Evolutionary conservation across 2,329 filamentous ascomycete species (phyloP), one percentile per base, ranked within the genome.

Genomic region (Colletotrichum kahawae): DNA sequence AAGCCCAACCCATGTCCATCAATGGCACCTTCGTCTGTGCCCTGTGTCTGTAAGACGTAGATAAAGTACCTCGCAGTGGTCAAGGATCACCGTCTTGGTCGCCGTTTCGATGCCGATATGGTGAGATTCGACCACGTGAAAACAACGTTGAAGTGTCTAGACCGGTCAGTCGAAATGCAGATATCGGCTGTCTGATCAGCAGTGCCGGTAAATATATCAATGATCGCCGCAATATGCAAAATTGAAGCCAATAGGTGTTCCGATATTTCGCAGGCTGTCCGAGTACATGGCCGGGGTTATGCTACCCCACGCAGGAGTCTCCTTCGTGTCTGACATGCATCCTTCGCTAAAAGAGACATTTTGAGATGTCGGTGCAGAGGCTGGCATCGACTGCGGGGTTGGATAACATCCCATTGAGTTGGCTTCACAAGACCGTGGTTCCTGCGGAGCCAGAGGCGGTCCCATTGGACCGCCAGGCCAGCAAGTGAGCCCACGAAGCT

Each of bases 401-500:
- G 48, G 63, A 64, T 75, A 21, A n/a, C 43, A 51, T 51, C n/a
- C 43, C 43, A 51, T 51, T 51, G 43, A 24, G 43, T n/a, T 51
- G n/a, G 43, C 4, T n/a, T 51, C 43, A 51, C 43, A 51, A 51
- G n/a, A 51, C 1, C 43, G 43, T 67, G 12, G 62, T 48, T 13
- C 33, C 29, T 24, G 51, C 34, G 18, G 33, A 24, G 1, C 14
- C 3, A 63, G n/a, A 18, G 66, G 29, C n/a, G 60, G 24, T 48
- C 5, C 48, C 63, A 54, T 75, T 73, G 34, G 77, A 54, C 36
- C 74, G 54, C 68, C 80, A 68, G 65, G 77, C 77, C 81, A 84
- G 31, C 64, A 43, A 48, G 69, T 56, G 62, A 80, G 74, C 1
- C 80, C 81, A 6, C 67, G 68, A 27, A 88, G 78, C 33, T 78